Percentiles rank a stretch among this genome's conserved stretches.
phyloP scores from a whole-genome alignment of 148 eudicot genomes.

The Silene latifolia region DNA sequence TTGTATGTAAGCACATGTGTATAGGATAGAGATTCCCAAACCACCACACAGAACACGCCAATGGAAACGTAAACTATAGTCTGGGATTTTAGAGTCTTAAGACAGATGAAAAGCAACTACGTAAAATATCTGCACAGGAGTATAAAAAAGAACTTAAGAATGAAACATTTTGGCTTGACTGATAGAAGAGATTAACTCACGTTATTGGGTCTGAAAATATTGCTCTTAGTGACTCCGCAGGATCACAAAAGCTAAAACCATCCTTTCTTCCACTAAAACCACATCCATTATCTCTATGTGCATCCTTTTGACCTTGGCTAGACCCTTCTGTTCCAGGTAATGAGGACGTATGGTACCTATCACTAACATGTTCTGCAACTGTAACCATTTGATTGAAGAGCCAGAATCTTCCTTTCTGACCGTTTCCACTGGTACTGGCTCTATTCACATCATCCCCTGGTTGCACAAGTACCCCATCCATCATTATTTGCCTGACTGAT shows the following conservation, averaged over 20 bases:
- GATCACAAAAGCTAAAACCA: constrained; percentile 38
- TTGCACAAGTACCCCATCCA: constrained; percentile 35
- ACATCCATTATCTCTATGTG: constrained; percentile 59
- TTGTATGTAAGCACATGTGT: too few species aligned
- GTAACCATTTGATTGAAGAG: constrained; percentile 40
- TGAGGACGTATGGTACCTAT: constrained; percentile 47
- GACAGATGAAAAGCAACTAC: too few species aligned
- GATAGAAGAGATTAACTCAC: constrained; percentile 37
- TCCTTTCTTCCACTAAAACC: constrained; percentile 73
- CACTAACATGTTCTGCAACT: constrained; percentile 47
- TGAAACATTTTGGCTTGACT: constrained; percentile 5
- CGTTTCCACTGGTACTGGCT: constrained; percentile 33
- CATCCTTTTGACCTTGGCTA: constrained; percentile 48
- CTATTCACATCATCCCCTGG: constrained; percentile 32
- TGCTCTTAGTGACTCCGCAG: constrained; percentile 60
- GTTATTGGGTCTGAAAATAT: constrained; percentile 81
- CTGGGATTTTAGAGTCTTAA: too few species aligned
- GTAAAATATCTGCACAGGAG: background rate
- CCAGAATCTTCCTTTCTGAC: constrained; percentile 39
- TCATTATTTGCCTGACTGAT: constrained; percentile 36
- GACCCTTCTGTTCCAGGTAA: constrained; percentile 52
- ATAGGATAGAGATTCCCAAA: too few species aligned
- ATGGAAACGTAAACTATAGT: too few species aligned
- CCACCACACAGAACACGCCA: too few species aligned
- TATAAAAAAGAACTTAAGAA: background rate